Evolutionary conservation across 2,329 filamentous ascomycete genomes (phyloP).

Genomic region (Talaromyces sp.): DNA sequence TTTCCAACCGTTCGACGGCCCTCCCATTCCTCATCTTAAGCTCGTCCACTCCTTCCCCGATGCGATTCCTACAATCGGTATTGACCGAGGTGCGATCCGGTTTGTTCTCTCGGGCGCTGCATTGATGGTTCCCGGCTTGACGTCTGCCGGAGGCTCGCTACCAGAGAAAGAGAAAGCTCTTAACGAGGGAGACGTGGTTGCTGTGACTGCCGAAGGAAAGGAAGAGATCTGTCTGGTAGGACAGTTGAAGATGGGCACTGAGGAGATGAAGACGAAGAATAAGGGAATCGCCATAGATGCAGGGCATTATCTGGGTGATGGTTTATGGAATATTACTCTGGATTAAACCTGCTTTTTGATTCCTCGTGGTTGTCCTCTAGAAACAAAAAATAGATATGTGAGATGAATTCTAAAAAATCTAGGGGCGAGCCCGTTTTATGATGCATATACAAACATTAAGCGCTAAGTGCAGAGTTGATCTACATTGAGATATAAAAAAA

Average conservation of each 20-base stretch:
- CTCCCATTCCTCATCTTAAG: constrained; percentile 78
- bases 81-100: constrained; percentile 92
- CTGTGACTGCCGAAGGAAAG: constrained; percentile 90
- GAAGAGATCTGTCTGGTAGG: constrained; percentile 85
- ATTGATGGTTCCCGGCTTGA: constrained; percentile 93
- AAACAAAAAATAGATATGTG: not conserved
- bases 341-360: constrained; percentile 37
- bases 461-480: not conserved
- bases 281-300: constrained; percentile 94
- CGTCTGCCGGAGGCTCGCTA: constrained; percentile 72
- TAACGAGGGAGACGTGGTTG: constrained; percentile 75
- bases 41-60: constrained; percentile 86
- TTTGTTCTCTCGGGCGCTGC: constrained; percentile 92
- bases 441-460: not conserved
- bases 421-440: not conserved
- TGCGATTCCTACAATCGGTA: constrained; percentile 76
- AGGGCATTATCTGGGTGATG: constrained; percentile 90
- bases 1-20: constrained; percentile 76
- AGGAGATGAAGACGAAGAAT: constrained; percentile 87
- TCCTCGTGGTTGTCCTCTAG: not conserved
- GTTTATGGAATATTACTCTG: constrained; percentile 71
- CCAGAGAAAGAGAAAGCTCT: constrained; percentile 62
- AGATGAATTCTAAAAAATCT: not conserved
- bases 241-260: constrained; percentile 73
- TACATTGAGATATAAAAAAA: not conserved